A percentile compares a stretch with the other conserved stretches of the same genome.
Conservation (phyloP, 208 protist species). For the Leishmania amazonensis region DNA sequence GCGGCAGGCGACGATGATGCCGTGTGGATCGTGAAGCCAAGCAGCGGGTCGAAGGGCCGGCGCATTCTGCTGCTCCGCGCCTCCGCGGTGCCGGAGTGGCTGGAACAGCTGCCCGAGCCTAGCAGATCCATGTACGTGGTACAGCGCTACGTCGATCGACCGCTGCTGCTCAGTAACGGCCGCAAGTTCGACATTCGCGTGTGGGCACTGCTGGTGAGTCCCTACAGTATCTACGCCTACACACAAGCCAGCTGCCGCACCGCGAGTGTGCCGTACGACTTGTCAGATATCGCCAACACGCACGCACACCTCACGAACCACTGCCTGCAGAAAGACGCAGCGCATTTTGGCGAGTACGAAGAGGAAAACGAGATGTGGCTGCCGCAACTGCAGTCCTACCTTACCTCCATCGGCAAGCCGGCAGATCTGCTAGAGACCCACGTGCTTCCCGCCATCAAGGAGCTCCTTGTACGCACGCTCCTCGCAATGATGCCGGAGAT, state of each 20-base stretch:
- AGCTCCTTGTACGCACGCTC: constrained; percentile 77
- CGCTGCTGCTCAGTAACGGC: constrained; percentile 69
- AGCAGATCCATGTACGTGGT: constrained; percentile 58
- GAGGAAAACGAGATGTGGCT: constrained; percentile 92
- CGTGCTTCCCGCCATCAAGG: constrained; percentile 67
- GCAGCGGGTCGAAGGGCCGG: constrained; percentile 76
- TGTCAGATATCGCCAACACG: constrained; percentile 45
- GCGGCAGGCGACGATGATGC: constrained; percentile 22
- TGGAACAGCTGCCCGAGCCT: constrained; percentile 34
- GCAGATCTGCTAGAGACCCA: constrained; percentile 39
- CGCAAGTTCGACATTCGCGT: constrained; percentile 93
- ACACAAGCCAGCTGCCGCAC: constrained; percentile 87
- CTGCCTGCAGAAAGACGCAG: constrained; percentile 71
- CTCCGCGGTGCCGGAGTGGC: constrained; percentile 36
- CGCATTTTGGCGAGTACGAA: constrained; percentile 73
- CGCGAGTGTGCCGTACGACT: constrained; percentile 60
- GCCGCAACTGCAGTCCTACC: constrained; percentile 56
- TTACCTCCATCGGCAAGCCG: constrained; percentile 41
- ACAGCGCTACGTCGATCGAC: constrained; percentile 87
- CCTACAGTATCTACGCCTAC: constrained; percentile 82
- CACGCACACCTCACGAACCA: constrained; percentile 90
- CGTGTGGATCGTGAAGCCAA: constrained; percentile 91
- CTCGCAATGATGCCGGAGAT: constrained; percentile 57
- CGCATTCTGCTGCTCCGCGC: constrained; percentile 62
- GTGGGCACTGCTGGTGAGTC: constrained; percentile 72